phyloP scores from a whole-genome alignment of 768 basidiomycete genomes.

The Aureoboletus auriporus region DNA sequence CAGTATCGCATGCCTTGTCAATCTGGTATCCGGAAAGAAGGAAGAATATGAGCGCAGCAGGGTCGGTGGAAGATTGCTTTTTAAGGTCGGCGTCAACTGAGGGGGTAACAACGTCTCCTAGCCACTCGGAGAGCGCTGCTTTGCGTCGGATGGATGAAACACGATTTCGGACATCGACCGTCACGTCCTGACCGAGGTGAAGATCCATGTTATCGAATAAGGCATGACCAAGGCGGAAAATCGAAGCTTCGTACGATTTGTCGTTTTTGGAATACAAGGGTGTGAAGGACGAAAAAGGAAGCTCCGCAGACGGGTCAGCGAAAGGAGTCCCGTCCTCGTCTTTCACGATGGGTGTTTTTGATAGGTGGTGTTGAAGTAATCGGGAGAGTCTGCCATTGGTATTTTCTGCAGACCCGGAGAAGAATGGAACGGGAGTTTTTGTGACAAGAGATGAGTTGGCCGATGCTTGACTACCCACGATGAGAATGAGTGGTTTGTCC shows the following conservation, averaged over 20 bases:
- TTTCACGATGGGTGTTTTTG: slow-evolving; percentile 62
- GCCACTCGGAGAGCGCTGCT: slow-evolving; percentile 78
- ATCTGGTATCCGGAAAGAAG: slow-evolving; percentile 86
- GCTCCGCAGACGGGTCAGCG: slow-evolving; percentile 55
- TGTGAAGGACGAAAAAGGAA: slow-evolving; percentile 78
- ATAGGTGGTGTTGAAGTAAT: slow-evolving; percentile 74
- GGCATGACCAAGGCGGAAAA: slow-evolving; percentile 87
- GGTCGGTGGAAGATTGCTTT: slow-evolving; percentile 38
- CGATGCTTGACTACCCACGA: slow-evolving; percentile 40
- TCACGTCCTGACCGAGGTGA: slow-evolving; percentile 46
- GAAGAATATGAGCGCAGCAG: slow-evolving; percentile 61
- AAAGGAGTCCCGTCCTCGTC: slow-evolving; percentile 72
- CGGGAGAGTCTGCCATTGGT: slow-evolving; percentile 46
- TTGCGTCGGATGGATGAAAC: slow-evolving; percentile 67
- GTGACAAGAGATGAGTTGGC: slow-evolving; percentile 63
- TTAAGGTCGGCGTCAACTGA: slow-evolving; percentile 70
- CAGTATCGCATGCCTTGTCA: slow-evolving; percentile 72
- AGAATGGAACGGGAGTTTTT: slow-evolving; percentile 45
- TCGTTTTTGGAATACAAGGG: slow-evolving; percentile 69
- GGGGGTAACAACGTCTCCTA: slow-evolving; percentile 67
- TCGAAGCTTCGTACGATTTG: slow-evolving; percentile 63
- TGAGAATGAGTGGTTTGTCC: slow-evolving; percentile 4
- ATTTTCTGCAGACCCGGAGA: slow-evolving; percentile 30
- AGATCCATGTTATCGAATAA: slow-evolving; percentile 85
- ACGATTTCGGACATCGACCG: slow-evolving; percentile 60